Percentiles rank a stretch among this genome's conserved stretches.
Conservation (phyloP, 75 land plant genomes). For the Cupressus sempervirens region DNA sequence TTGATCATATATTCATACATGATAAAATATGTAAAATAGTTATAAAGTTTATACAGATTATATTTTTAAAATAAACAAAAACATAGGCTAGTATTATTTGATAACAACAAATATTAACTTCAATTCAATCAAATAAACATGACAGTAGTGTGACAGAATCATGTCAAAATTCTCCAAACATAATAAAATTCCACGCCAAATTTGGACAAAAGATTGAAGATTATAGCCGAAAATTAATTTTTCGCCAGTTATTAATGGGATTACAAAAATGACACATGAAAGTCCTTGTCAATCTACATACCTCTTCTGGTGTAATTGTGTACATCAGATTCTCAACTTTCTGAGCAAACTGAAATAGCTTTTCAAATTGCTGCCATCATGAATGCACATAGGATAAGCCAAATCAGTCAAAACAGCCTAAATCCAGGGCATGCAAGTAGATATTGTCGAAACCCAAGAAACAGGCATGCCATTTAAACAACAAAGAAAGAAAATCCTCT, state of each 20-base stretch:
- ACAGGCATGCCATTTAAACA: not conserved
- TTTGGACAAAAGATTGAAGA: not conserved
- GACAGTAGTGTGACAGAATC: not conserved
- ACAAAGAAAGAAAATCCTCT: not conserved
- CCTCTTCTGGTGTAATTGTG: slow-evolving; percentile 92
- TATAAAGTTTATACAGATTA: too few species aligned
- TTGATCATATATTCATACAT: not conserved
- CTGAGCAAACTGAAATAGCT: slow-evolving; percentile 88
- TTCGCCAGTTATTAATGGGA: not conserved
- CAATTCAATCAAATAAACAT: not conserved
- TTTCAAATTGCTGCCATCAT: slow-evolving; percentile 83
- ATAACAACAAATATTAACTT: not conserved
- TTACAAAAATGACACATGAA: not conserved
- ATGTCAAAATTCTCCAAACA: not conserved
- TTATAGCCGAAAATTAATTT: not conserved
- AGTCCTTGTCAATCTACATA: slow-evolving; percentile 19
- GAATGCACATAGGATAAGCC: not conserved
- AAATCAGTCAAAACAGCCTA: not conserved
- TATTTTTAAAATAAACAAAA: not conserved
- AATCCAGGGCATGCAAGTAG: not conserved
- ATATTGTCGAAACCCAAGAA: not conserved
- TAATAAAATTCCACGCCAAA: not conserved
- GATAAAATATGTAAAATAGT: too few species aligned
- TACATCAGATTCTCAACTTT: slow-evolving; percentile 81
- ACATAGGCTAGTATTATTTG: not conserved